Base-by-base conservation (phyloP, 768 basidiomycete genomes). In the Leucosporidium yakuticum region DNA sequence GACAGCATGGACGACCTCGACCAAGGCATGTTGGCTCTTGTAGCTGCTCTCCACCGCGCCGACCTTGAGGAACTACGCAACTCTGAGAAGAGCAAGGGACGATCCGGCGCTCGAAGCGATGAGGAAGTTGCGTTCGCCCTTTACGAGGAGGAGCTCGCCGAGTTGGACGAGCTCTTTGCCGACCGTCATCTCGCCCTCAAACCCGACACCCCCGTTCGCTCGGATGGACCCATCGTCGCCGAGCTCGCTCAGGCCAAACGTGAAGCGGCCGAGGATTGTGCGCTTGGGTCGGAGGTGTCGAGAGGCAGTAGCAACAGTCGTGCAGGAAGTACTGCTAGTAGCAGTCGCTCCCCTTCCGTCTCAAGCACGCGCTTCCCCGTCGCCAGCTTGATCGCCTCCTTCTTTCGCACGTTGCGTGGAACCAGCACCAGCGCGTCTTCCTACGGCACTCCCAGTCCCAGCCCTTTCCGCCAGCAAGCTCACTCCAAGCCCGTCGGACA, bases 111-210 rank as follows among this genome's bases (percentile, higher is more conserved):
- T 15, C 11, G 39, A 15, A 29, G 21, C 25, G 54, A 29, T 14
- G 63, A 63, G 25, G 6, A 57, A 9, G 6, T 2, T 19, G 63
- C 55, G 1, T 63, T 63, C 53, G 47, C 4, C 2, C 29, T 57
- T 29, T 63, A 63, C 31, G n/a, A n/a, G 7, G 11, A 14, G 15
- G 63, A 57, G 44, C 63, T 63, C 15, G 54, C 21, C 29, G 54
- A 7, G 25, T 15, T 21, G 14, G 44, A 56, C 19, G 39, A 55
- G 32, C 4, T 57, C 47, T 39, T 14, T 14, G 29, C 27, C 8
- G 63, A 63, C 54, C 25, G 44, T 6, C 27, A 54, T 1, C 11
- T 63, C 1, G 63, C 63, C 20, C 63, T 56, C 15, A 57, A 44
- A 20, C 21, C 57, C 54, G 55, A 63, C 36, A 4, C 54, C 14